Evolutionary conservation across 2,329 filamentous ascomycete genomes (phyloP), one percentile per base, ranked within the genome.

Genomic region (Stemphylium vesicarium): DNA sequence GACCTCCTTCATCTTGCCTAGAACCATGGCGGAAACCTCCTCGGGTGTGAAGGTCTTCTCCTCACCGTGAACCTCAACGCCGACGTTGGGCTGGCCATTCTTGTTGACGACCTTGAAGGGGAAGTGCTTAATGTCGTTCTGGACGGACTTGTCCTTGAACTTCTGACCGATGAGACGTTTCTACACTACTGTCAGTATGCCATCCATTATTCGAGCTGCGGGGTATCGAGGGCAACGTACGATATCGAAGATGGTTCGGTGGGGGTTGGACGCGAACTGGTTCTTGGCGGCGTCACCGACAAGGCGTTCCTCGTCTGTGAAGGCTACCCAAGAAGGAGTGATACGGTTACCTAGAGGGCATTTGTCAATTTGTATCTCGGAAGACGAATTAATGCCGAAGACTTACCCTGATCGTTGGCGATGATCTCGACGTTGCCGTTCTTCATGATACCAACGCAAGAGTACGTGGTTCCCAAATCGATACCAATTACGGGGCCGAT

Each of bases 121-220:
- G 86, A 96, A 97, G 84, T 97, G 91, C 90, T 99, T 98, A 76
- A 95, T 85, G 76, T 99, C 95, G 75, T 83, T 85, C 82, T 97
- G 93, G 65, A 97, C 88, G 63, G 96, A 91, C 82, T 76, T 76
- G 60, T 77, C 80, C 67, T 72, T 75, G 71, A 75, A 82, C 73
- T 82, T 82, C 64, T 79, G 77, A 35, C 80, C 80, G 63, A 82
- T 82, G 53, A 82, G 71, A 71, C 80, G 78, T 78, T 82, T 82
- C 77, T 74, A 47, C 37, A 73, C 72, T 53, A 71, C 65, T 43
- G 62, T 74, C 48, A 74, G 69, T 58, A 60, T 60, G 32, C 26
- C 9, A 35, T 24, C 22, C 9, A 35, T 24, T 48, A 26, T 22
- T 11, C n/a, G 32, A 38, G 10, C 18, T 36, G 9, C 3, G 15